Percentiles rank a stretch among this genome's conserved stretches.
These are phyloP conservation scores for Mucor racemosus DNA, from an alignment of 371 early-diverging fungal species.

Conservation along the genomic window DNA sequence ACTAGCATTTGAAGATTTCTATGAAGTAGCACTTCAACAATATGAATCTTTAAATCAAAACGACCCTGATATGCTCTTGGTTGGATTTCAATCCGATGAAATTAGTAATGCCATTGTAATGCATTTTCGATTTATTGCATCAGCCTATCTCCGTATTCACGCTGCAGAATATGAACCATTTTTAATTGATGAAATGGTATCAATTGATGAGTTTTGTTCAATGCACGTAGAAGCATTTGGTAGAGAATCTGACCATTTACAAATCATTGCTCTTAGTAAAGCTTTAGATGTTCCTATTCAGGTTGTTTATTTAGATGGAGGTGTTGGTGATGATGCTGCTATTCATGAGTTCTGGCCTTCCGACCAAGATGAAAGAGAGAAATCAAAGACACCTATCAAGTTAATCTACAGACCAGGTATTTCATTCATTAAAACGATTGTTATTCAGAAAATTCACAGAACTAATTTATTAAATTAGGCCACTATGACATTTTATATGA, in stretches of 20 bases:
- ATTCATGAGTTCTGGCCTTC: slow-evolving; percentile 57
- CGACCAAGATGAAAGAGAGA: slow-evolving; percentile 34
- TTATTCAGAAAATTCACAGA: background rate
- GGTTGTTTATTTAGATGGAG: slow-evolving; percentile 71
- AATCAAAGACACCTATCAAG: slow-evolving; percentile 35
- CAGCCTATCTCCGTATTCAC: slow-evolving; percentile 69
- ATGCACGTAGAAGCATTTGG: slow-evolving; percentile 76
- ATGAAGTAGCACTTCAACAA: slow-evolving; percentile 58
- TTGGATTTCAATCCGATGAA: slow-evolving; percentile 64
- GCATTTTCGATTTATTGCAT: slow-evolving; percentile 68
- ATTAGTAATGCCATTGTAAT: slow-evolving; percentile 72
- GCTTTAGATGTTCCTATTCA: slow-evolving; percentile 62
- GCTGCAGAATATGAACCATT: slow-evolving; percentile 72
- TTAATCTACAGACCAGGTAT: slow-evolving; percentile 55
- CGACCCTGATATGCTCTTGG: slow-evolving; percentile 54
- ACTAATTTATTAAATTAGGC: background rate
- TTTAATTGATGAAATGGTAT: slow-evolving; percentile 59
- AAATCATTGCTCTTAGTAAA: slow-evolving; percentile 68
- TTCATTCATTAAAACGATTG: background rate
- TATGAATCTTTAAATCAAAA: slow-evolving; percentile 38
- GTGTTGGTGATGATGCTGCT: slow-evolving; percentile 50
- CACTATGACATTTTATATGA: slow-evolving; percentile 21
- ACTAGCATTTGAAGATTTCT: slow-evolving; percentile 71
- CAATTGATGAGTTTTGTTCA: slow-evolving; percentile 68
- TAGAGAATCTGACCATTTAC: slow-evolving; percentile 73